These are phyloP conservation scores for Blastobotrys illinoisensis DNA, from an alignment of 1,139 yeast genomes.

Conservation along the genomic window DNA sequence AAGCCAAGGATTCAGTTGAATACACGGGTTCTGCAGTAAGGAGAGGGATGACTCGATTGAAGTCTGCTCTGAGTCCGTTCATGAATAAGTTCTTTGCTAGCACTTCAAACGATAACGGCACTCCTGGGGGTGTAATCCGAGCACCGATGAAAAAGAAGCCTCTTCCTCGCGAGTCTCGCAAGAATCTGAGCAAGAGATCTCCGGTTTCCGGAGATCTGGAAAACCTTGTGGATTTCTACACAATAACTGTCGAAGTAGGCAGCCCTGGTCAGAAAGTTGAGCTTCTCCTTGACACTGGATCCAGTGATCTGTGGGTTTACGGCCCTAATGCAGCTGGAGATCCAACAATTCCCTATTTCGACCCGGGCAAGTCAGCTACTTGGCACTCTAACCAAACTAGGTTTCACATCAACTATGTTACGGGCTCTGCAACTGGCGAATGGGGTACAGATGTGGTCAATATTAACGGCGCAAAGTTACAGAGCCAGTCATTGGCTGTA, in stretches of 20 bases:
- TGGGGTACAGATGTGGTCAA: slow-evolving; percentile 20
- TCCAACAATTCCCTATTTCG: slow-evolving; percentile 11
- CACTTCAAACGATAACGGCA: not conserved
- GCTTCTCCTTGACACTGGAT: slow-evolving; percentile 43
- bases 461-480: slow-evolving; percentile 15
- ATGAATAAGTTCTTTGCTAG: not conserved
- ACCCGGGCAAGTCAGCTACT: slow-evolving; percentile 12
- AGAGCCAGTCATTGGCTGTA: slow-evolving; percentile 21
- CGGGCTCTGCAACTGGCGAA: slow-evolving; percentile 18
- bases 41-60: not conserved
- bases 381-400: slow-evolving; percentile 13
- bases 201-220: not conserved
- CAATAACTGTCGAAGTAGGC: slow-evolving; percentile 35
- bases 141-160: not conserved
- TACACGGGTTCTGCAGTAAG: not conserved
- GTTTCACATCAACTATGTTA: slow-evolving; percentile 16
- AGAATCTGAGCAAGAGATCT: slow-evolving; percentile 2
- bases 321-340: slow-evolving; percentile 20
- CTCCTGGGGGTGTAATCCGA: slow-evolving; percentile 5
- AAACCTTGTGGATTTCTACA: slow-evolving; percentile 10
- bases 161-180: slow-evolving; percentile 2
- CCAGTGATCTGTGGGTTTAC: slow-evolving; percentile 42
- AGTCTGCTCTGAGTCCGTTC: not conserved
- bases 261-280: slow-evolving; percentile 36
- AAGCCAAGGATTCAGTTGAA: not conserved